Evolutionary conservation across 2,329 filamentous ascomycete genomes (phyloP).

Genomic region (Nannizzia gypsea): DNA sequence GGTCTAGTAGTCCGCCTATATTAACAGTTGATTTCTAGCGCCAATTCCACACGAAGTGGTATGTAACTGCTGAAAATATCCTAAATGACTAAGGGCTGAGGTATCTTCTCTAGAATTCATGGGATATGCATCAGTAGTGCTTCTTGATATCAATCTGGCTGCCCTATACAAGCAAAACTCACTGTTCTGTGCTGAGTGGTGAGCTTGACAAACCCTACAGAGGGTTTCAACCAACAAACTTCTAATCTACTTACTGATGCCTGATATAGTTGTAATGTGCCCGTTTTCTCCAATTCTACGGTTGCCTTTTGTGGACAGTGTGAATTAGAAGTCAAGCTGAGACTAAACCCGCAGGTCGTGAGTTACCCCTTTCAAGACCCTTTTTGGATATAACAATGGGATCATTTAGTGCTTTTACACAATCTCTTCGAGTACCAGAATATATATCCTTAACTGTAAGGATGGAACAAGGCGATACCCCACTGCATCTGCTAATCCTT

Average conservation of each 20-base stretch:
- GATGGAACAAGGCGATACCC: background rate
- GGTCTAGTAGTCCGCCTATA: background rate
- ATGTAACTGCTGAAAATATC: background rate
- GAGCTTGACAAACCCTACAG: background rate
- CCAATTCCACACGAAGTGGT: background rate
- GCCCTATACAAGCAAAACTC: constrained; percentile 10
- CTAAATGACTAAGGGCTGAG: background rate
- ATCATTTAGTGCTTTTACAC: background rate
- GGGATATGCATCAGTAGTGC: constrained; percentile 13
- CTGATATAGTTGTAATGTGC: constrained; percentile 28
- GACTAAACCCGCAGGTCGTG: constrained; percentile 14
- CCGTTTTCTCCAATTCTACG: constrained; percentile 34
- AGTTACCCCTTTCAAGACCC: background rate
- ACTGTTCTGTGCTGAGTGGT: constrained; percentile 14
- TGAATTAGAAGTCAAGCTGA: constrained; percentile 10
- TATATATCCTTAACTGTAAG: background rate
- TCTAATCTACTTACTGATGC: background rate
- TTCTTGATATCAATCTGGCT: constrained; percentile 13
- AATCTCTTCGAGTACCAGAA: background rate
- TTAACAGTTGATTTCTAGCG: background rate
- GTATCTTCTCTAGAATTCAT: constrained; percentile 7
- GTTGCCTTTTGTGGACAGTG: constrained; percentile 12
- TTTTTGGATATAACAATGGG: background rate
- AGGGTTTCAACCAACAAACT: background rate
- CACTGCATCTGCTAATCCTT: background rate